These are phyloP conservation scores for Echites panduratus DNA, from an alignment of 257 asterid species.

Conservation along the genomic window DNA sequence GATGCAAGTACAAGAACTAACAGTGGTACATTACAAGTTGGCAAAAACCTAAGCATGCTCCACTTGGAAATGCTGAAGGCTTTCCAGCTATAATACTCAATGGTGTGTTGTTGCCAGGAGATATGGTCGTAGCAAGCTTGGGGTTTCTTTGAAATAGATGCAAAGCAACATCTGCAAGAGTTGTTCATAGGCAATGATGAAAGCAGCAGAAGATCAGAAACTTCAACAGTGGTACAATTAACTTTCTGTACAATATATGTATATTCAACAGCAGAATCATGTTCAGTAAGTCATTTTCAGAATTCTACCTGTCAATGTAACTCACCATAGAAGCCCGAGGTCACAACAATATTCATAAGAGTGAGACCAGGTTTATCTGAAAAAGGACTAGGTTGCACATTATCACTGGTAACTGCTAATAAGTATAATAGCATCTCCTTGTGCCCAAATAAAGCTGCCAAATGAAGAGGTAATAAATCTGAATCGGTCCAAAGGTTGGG, in stretches of 20 bases:
- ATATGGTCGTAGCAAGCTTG: conserved; percentile 26
- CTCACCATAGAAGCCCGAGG: conserved; percentile 37
- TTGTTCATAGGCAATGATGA: conserved; percentile 1
- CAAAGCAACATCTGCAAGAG: conserved; percentile 34
- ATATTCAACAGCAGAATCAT: neutral
- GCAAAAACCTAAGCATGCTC: conserved; percentile 17
- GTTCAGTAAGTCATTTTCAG: neutral
- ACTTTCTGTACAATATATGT: neutral
- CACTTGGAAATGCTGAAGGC: conserved; percentile 35
- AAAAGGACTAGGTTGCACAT: conserved; percentile 27
- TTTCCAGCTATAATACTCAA: conserved; percentile 33
- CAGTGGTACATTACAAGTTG: conserved; percentile 27
- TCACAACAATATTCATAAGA: conserved; percentile 22
- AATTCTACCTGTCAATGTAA: neutral
- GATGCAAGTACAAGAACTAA: conserved; percentile 22
- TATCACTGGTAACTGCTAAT: conserved; percentile 22
- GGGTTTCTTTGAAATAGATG: conserved; percentile 26
- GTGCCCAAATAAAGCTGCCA: conserved; percentile 34
- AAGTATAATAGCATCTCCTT: conserved; percentile 27
- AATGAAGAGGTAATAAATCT: conserved; percentile 28
- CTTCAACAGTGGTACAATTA: neutral
- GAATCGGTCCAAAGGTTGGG: conserved; percentile 25
- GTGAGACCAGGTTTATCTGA: conserved; percentile 24
- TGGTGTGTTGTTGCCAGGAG: conserved; percentile 30
- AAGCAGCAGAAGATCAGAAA: conserved; percentile 5